Percentiles rank a stretch among this genome's conserved stretches.
Conservation (phyloP, 83 land plant species). For the Picea abies region DNA sequence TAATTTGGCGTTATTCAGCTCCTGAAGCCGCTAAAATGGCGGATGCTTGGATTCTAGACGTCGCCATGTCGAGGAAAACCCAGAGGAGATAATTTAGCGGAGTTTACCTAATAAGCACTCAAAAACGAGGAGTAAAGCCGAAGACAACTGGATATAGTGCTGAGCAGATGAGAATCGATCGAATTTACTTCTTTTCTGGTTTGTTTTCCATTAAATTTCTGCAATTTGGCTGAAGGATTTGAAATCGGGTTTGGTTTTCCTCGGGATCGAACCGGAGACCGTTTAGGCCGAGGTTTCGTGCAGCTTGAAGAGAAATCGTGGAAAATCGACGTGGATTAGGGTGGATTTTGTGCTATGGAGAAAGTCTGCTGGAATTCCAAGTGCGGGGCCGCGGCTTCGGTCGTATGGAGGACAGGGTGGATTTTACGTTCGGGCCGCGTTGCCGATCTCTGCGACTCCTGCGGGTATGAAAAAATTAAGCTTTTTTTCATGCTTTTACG, state of each 20-base stretch:
- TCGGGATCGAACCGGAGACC: too few species aligned
- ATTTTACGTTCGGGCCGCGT: slow-evolving; percentile 44
- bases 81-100: background rate
- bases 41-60: background rate
- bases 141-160: background rate
- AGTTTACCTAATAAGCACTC: background rate
- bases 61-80: too few species aligned
- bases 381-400: slow-evolving; percentile 24
- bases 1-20: background rate
- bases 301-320: background rate
- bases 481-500: background rate
- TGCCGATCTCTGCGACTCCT: slow-evolving; percentile 56
- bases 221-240: too few species aligned
- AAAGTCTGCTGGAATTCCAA: slow-evolving; percentile 38
- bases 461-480: slow-evolving; percentile 37
- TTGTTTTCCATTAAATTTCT: too few species aligned
- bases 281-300: background rate
- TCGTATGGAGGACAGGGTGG: slow-evolving; percentile 54
- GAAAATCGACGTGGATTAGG: slow-evolving; percentile 9
- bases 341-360: slow-evolving; percentile 9
- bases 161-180: background rate
- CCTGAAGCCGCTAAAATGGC: background rate
- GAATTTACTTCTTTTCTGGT: background rate
- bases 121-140: background rate
- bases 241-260: too few species aligned